Conservation (phyloP, 148 eudicot genomes). For the Arbutus unedo region DNA sequence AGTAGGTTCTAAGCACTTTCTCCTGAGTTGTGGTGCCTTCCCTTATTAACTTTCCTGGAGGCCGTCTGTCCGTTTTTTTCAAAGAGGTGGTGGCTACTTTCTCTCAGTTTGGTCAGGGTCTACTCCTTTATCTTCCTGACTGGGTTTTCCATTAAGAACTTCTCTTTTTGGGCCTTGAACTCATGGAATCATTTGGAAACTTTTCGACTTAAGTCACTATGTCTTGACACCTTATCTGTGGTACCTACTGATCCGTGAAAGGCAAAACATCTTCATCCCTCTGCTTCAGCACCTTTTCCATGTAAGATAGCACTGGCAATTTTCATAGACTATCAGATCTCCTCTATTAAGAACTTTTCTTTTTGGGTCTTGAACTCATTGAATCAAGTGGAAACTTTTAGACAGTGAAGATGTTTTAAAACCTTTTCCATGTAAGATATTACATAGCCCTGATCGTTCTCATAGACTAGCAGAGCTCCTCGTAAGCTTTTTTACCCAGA, state of each 20-base stretch:
- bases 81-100: not conserved
- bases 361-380: too few relatives aligned
- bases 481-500: not conserved
- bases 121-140: not conserved
- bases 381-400: too few relatives aligned
- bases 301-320: not conserved
- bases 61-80: not conserved
- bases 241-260: too few relatives aligned
- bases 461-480: not conserved
- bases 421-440: not conserved
- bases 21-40: not conserved
- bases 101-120: not conserved
- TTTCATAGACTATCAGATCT: not conserved
- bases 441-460: not conserved
- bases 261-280: not conserved
- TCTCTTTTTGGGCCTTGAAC: not conserved
- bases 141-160: not conserved
- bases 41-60: not conserved
- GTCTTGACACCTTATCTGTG: too few relatives aligned
- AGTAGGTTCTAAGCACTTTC: not conserved
- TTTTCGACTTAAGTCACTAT: not conserved
- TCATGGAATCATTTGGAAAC: not conserved
- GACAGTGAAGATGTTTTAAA: too few relatives aligned
- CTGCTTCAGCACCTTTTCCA: not conserved
- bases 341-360: too few relatives aligned